Conservation (phyloP, 2,329 filamentous ascomycete species). For the Aspergillus hiratsukae region DNA sequence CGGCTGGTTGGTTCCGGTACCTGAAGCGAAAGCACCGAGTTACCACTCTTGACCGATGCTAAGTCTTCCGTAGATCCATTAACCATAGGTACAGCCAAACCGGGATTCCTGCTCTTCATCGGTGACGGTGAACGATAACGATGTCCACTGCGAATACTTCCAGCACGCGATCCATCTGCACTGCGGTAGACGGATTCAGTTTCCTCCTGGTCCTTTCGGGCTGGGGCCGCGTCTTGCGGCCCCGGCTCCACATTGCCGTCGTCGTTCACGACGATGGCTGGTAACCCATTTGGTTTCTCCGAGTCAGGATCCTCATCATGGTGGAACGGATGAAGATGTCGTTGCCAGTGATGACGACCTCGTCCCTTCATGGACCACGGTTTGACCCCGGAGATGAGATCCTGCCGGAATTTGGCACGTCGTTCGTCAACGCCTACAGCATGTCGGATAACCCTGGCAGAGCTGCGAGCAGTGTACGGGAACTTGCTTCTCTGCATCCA, state of each 20-base stretch:
- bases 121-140: constrained; percentile 28
- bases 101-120: constrained; percentile 9
- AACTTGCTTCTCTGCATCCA: constrained; percentile 74
- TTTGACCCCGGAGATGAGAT: constrained; percentile 48
- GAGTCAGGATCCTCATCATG: constrained; percentile 9
- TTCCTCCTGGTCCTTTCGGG: constrained; percentile 9
- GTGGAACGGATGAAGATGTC: constrained; percentile 20
- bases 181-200: constrained; percentile 29
- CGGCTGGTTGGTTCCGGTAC: constrained; percentile 16
- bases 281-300: constrained; percentile 18
- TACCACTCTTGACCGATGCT: constrained; percentile 26
- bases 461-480: constrained; percentile 53
- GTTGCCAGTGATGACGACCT: constrained; percentile 16
- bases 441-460: constrained; percentile 53
- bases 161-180: constrained; percentile 17
- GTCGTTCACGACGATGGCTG: constrained; percentile 31
- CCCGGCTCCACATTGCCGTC: constrained; percentile 4
- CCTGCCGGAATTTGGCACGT: constrained; percentile 55
- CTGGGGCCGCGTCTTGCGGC: constrained; percentile 6
- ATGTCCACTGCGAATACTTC: constrained; percentile 12
- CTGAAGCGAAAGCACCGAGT: constrained; percentile 27
- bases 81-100: constrained; percentile 26
- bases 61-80: constrained; percentile 27
- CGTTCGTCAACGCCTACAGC: constrained; percentile 56
- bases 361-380: constrained; percentile 22